Conservation (phyloP, 2,329 filamentous ascomycete species). For the Aspergillus fumigatiaffinis region DNA sequence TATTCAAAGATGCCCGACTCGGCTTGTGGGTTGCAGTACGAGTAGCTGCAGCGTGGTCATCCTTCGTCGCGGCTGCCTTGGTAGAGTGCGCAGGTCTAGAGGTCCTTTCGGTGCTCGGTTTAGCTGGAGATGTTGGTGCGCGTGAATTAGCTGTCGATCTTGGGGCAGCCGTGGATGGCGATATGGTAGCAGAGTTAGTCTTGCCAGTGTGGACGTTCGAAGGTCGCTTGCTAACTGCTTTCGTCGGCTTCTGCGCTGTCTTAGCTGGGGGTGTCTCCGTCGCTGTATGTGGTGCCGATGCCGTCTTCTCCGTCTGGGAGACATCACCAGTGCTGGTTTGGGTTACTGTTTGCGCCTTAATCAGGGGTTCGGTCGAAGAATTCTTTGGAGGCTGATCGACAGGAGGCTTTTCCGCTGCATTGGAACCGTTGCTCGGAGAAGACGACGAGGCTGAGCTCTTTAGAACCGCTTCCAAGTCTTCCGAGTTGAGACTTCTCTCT, state of each 20-base stretch:
- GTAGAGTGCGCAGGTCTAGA: conserved; percentile 15
- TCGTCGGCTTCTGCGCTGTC: conserved; percentile 18
- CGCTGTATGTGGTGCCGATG: conserved; percentile 4
- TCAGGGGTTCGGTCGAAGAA: background rate
- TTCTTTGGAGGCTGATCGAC: background rate
- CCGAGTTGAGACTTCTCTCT: conserved; percentile 28
- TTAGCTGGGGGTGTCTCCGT: conserved; percentile 6
- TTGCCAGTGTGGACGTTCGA: conserved; percentile 29
- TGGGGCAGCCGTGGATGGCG: conserved; percentile 11
- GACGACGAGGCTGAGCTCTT: conserved; percentile 26
- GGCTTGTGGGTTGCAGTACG: conserved; percentile 28
- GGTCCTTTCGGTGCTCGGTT: conserved; percentile 14
- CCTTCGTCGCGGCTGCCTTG: conserved; percentile 27
- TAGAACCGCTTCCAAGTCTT: conserved; percentile 28
- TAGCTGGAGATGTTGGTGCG: conserved; percentile 18
- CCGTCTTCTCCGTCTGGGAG: conserved; percentile 10
- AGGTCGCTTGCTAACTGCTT: conserved; percentile 28
- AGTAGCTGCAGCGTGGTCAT: conserved; percentile 27
- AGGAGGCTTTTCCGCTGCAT: conserved; percentile 9
- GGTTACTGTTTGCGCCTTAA: background rate
- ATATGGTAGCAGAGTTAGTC: conserved; percentile 19
- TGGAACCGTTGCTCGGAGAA: conserved; percentile 21
- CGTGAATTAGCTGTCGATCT: conserved; percentile 21
- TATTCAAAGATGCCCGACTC: conserved; percentile 29
- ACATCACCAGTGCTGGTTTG: conserved; percentile 3